These are phyloP conservation scores for Paraurostyla sp. DNA, from an alignment of 73 alveolate species.

Conservation along the genomic window DNA sequence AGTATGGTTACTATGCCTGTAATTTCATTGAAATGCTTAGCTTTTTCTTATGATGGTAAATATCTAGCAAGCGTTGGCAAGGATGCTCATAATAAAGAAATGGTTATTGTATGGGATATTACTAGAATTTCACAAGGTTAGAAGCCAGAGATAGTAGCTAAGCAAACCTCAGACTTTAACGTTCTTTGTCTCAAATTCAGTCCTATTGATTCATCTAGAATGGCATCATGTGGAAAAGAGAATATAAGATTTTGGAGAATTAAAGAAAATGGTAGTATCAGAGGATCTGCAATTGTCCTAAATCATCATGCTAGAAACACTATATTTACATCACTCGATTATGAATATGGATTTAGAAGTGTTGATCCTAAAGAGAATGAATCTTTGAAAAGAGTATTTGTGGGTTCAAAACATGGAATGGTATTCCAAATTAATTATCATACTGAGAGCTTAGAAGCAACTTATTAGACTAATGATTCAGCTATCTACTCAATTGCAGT, in stretches of 20 bases:
- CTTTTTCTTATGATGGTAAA: slow-evolving; percentile 80
- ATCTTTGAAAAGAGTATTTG: slow-evolving; percentile 74
- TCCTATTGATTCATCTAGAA: slow-evolving; percentile 88
- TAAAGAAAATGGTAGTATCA: slow-evolving; percentile 88
- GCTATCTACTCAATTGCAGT: slow-evolving; percentile 90
- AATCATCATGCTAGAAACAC: slow-evolving; percentile 97
- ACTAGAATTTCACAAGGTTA: slow-evolving; percentile 82
- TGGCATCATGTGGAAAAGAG: slow-evolving; percentile 96
- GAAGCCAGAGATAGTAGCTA: slow-evolving; percentile 85
- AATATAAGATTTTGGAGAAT: slow-evolving; percentile 98
- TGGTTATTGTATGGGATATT: slow-evolving; percentile 92
- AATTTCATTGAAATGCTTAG: slow-evolving; percentile 67
- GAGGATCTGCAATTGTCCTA: slow-evolving; percentile 94
- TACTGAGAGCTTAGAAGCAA: slow-evolving; percentile 86
- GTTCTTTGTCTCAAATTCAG: slow-evolving; percentile 87
- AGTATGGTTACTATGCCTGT: slow-evolving; percentile 81
- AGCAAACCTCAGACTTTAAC: slow-evolving; percentile 87
- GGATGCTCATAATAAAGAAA: slow-evolving; percentile 80
- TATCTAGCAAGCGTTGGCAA: slow-evolving; percentile 79
- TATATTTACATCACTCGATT: slow-evolving; percentile 90
- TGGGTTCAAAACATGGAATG: slow-evolving; percentile 86
- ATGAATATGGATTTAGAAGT: slow-evolving; percentile 88
- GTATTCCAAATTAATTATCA: slow-evolving; percentile 75
- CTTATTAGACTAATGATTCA: slow-evolving; percentile 89
- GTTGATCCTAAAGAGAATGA: slow-evolving; percentile 73